phyloP scores from a whole-genome alignment of 2,329 filamentous ascomycete genomes.

The Endoconidiophora laricicola region DNA sequence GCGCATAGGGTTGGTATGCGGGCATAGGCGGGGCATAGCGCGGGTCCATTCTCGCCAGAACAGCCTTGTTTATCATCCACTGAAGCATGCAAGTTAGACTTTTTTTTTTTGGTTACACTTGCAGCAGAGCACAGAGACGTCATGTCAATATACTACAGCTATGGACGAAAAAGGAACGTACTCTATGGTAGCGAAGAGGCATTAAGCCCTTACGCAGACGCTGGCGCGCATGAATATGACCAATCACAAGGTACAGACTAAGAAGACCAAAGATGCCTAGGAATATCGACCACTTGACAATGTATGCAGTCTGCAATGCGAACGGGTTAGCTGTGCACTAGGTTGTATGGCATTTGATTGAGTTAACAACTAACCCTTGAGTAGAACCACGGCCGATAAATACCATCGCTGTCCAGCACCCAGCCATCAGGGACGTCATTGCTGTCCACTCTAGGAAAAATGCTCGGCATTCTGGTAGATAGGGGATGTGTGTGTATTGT shows the following conservation, averaged over 20 bases:
- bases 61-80: slow-evolving; percentile 35
- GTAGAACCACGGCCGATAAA: slow-evolving; percentile 18
- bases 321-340: slow-evolving; percentile 7
- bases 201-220: slow-evolving; percentile 48
- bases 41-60: slow-evolving; percentile 31
- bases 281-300: slow-evolving; percentile 58
- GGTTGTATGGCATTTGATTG: background rate
- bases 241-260: slow-evolving; percentile 45
- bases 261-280: slow-evolving; percentile 41
- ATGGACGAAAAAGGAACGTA: slow-evolving; percentile 21
- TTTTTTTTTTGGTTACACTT: background rate
- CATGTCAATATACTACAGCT: background rate
- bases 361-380: slow-evolving; percentile 14
- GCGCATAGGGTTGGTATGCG: slow-evolving; percentile 25
- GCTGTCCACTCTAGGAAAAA: background rate
- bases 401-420: slow-evolving; percentile 16
- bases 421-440: slow-evolving; percentile 16
- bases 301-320: slow-evolving; percentile 37
- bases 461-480: background rate
- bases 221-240: slow-evolving; percentile 52
- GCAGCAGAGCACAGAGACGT: background rate
- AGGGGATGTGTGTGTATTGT: background rate
- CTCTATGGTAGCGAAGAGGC: slow-evolving; percentile 54
- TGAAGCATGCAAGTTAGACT: slow-evolving; percentile 16
- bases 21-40: slow-evolving; percentile 29